Conservation (phyloP, 2,329 filamentous ascomycete species). For the Xylariaceae sp. region DNA sequence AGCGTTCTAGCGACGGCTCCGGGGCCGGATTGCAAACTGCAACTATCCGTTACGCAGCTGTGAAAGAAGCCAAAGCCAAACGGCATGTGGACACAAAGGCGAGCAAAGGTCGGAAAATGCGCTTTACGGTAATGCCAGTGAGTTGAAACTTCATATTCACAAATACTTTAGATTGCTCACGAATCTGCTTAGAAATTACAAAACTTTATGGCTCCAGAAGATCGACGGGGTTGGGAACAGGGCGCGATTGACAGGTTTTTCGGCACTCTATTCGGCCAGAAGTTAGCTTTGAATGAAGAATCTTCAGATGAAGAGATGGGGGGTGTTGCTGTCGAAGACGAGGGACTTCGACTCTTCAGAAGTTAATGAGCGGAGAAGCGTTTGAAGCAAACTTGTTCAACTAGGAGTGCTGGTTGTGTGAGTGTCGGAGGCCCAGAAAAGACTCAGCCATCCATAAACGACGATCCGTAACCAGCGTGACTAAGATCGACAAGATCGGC, state of each 20-base stretch:
- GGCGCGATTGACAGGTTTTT: conserved; percentile 80
- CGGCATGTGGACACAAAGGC: conserved; percentile 91
- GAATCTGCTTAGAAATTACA: conserved; percentile 84
- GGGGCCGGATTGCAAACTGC: conserved; percentile 54
- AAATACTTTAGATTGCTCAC: conserved; percentile 8
- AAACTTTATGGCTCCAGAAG: conserved; percentile 96
- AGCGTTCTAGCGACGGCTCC: conserved; percentile 74
- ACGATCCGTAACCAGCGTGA: conserved; percentile 8
- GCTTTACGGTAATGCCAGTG: conserved; percentile 64
- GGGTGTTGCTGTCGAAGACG: conserved; percentile 60
- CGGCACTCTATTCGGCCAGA: conserved; percentile 75
- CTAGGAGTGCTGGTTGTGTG: background rate
- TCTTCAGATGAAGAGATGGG: conserved; percentile 58
- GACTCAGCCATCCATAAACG: background rate
- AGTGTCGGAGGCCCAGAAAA: conserved; percentile 5
- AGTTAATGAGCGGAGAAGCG: conserved; percentile 25
- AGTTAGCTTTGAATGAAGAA: conserved; percentile 68
- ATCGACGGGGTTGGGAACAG: conserved; percentile 80
- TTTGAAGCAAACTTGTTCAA: too few relatives aligned
- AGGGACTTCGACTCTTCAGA: conserved; percentile 60
- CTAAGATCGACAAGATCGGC: conserved; percentile 26
- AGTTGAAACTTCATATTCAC: conserved; percentile 5
- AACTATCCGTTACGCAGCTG: conserved; percentile 69
- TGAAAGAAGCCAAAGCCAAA: conserved; percentile 79
- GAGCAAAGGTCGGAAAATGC: conserved; percentile 92